Evolutionary conservation across 1,284 basidiomycete species (phyloP), one percentile per base, ranked within the genome.

Genomic region (Coriolopsis trogii): DNA sequence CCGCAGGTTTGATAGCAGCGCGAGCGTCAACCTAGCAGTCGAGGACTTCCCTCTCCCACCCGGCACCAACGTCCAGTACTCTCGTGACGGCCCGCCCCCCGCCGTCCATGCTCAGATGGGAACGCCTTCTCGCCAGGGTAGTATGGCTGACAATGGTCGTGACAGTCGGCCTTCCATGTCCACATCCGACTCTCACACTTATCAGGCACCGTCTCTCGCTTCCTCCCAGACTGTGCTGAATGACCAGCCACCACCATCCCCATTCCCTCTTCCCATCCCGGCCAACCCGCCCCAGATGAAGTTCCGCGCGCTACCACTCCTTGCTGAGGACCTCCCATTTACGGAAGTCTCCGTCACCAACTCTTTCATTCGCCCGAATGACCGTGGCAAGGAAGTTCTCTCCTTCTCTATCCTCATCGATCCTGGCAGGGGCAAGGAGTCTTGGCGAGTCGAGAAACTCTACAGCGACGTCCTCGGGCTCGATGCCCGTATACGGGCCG

Each of bases 391-490:
- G 67, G 93, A 96, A 63, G 86, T 93, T 15, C 73, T 95, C 43
- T 90, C 86, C 4, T 95, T 96, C 67, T 75, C 90, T 56, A 83
- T 95, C 46, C 71, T 73, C 55, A 82, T 88, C 41, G 76, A 84
- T 59, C 86, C 82, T 20, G 81, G 85, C 6, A 75, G 78, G 49
- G 79, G 81, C 36, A 86, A 89, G 64, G 81, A 87, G 23, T 73
- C 79, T 0, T 99, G 96, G 95, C 89, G 82, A 63, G 82, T 98
- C 24, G 94, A 97, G 73, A 99, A 99, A 74, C 77, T 92, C 69
- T 96, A 95, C 70, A 89, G 86, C 46, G 95, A 98, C 59, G 91
- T 98, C 30, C 74, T 96, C 28, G 84, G 81, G 39, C 77, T 99
- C 41, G 96, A 99, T 64, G 74, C 84, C 64, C 71, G 87, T 52